Conservation (phyloP, 768 basidiomycete genomes). For the Cystobasidiopsis lactophilus region DNA sequence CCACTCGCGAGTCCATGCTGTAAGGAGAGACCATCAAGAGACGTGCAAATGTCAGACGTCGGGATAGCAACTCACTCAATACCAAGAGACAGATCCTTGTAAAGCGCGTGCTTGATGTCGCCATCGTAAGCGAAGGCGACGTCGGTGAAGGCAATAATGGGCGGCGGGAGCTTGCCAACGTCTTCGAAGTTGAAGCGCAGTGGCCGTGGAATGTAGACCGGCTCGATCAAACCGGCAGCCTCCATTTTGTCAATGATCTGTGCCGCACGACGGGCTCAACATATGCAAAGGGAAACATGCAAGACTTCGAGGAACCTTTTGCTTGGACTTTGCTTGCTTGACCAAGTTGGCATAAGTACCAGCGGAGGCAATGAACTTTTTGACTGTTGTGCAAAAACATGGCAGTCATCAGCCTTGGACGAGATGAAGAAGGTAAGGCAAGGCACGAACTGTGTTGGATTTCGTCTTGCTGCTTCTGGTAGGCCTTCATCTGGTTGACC, state of each 20-base stretch:
- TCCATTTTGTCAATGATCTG: conserved; percentile 99
- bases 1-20: conserved; percentile 83
- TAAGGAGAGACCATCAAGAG: neutral
- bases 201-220: conserved; percentile 49
- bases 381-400: conserved; percentile 41
- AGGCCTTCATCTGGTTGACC: conserved; percentile 99
- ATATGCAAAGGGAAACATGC: too few relatives aligned
- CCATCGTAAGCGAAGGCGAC: conserved; percentile 94
- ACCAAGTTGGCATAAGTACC: conserved; percentile 99
- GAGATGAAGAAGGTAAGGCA: neutral
- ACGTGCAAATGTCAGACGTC: neutral
- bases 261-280: too few relatives aligned
- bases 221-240: conserved; percentile 87
- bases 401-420: neutral
- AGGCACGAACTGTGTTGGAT: conserved; percentile 27
- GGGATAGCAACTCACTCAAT: conserved; percentile 51
- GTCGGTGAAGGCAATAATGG: conserved; percentile 84
- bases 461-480: conserved; percentile 93
- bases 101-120: conserved; percentile 64
- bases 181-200: conserved; percentile 93
- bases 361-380: conserved; percentile 99
- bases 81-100: conserved; percentile 78
- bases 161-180: conserved; percentile 74
- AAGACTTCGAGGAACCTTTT: too few relatives aligned
- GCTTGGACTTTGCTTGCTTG: conserved; percentile 96